These are phyloP conservation scores for Populus simonii DNA, from an alignment of 345 rosid species.

Conservation along the genomic window DNA sequence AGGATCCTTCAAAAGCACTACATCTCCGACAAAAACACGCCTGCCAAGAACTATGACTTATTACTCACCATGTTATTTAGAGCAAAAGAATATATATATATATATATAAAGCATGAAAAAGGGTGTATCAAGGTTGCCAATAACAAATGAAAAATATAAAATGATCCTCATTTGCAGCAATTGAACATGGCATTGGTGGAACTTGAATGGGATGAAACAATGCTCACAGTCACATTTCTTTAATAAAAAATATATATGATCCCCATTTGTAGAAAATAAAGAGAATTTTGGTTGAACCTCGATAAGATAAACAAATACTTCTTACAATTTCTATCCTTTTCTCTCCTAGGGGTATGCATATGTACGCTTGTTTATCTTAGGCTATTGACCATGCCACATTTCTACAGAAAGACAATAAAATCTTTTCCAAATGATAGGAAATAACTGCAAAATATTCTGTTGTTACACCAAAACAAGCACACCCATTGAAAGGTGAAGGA, in stretches of 20 bases:
- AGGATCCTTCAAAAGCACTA: conserved; percentile 89
- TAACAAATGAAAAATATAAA: neutral
- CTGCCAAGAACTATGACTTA: conserved; percentile 34
- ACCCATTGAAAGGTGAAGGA: no score
- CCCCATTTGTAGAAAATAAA: neutral
- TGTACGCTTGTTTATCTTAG: no score
- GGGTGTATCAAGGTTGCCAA: neutral
- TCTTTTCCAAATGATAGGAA: no score
- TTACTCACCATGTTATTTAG: neutral
- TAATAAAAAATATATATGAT: neutral
- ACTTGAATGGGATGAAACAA: neutral
- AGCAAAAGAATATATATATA: neutral
- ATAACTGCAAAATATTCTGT: no score
- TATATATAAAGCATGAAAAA: no score
- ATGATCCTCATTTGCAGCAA: neutral
- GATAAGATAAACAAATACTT: neutral
- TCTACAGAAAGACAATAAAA: no score
- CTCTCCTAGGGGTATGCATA: no score
- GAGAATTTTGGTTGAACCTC: neutral
- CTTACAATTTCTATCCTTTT: neutral
- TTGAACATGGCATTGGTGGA: neutral
- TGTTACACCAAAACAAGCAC: no score
- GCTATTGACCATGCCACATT: no score
- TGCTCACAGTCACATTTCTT: neutral
- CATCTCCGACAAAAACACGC: conserved; percentile 79